A percentile compares a stretch with the other conserved stretches of the same genome.
phyloP scores from a whole-genome alignment of 2,329 filamentous ascomycete species.

The Diaporthe sp. region DNA sequence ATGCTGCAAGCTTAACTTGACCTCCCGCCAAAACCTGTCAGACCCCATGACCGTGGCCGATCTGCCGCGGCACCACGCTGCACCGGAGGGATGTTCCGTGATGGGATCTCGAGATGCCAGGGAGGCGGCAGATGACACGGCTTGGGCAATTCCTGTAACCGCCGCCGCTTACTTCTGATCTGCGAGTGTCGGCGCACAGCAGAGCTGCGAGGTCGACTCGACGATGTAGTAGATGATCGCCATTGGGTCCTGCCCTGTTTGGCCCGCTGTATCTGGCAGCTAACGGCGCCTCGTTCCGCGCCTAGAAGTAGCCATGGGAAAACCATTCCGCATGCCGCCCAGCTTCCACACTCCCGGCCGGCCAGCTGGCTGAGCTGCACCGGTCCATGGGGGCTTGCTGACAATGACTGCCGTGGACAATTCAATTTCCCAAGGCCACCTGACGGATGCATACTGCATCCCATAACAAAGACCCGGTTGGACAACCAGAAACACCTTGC shows the following conservation, averaged over 20 bases:
- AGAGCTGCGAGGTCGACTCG: background rate
- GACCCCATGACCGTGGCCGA: conserved; percentile 10
- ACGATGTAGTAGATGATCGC: background rate
- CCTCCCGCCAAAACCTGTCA: conserved; percentile 19
- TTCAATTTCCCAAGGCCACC: conserved; percentile 15
- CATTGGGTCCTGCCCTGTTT: conserved; percentile 17
- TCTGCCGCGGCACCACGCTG: conserved; percentile 25
- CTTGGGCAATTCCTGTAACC: conserved; percentile 15
- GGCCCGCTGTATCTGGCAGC: conserved; percentile 22
- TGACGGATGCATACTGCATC: conserved; percentile 25
- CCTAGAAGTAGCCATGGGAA: conserved; percentile 24
- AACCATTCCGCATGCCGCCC: conserved; percentile 25
- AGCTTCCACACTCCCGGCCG: background rate
- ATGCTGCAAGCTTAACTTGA: conserved; percentile 22
- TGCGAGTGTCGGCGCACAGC: conserved; percentile 20
- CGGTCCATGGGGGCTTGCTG: conserved; percentile 19
- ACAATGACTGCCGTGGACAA: conserved; percentile 23
- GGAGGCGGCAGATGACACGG: conserved; percentile 21
- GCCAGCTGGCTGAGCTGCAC: background rate
- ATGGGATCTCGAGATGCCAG: conserved; percentile 12
- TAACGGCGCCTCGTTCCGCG: conserved; percentile 26
- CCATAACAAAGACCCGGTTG: conserved; percentile 25
- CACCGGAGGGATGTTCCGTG: conserved; percentile 22
- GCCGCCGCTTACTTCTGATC: conserved; percentile 22
- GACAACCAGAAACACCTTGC: conserved; percentile 14